These are phyloP conservation scores for Ogataea glucozyma DNA, from an alignment of 805 yeast genomes.

Conservation along the genomic window DNA sequence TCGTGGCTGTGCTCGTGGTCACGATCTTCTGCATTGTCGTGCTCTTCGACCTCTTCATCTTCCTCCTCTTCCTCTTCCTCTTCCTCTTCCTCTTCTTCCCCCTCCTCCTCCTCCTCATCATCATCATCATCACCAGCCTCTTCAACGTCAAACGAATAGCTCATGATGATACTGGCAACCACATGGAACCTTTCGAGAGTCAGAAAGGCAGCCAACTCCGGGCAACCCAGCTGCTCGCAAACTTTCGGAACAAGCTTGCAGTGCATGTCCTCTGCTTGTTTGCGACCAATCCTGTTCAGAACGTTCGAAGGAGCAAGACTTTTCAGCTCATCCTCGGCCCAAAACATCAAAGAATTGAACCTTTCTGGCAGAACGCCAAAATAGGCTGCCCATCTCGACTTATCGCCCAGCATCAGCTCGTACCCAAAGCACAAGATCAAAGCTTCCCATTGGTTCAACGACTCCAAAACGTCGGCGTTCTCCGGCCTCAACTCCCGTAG, in stretches of 20 bases:
- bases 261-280: slow-evolving; percentile 63
- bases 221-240: slow-evolving; percentile 40
- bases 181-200: slow-evolving; percentile 62
- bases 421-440: slow-evolving; percentile 67
- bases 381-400: slow-evolving; percentile 69
- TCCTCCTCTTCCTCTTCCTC: slow-evolving; percentile 31
- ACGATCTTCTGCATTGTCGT: slow-evolving; percentile 15
- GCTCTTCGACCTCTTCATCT: slow-evolving; percentile 25
- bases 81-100: slow-evolving; percentile 28
- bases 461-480: slow-evolving; percentile 38
- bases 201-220: slow-evolving; percentile 35
- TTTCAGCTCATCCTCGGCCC: slow-evolving; percentile 64
- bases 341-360: slow-evolving; percentile 74
- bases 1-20: slow-evolving; percentile 23
- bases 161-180: slow-evolving; percentile 79
- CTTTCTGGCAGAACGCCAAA: slow-evolving; percentile 66
- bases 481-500: slow-evolving; percentile 38
- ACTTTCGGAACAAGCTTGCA: slow-evolving; percentile 42
- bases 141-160: slow-evolving; percentile 88
- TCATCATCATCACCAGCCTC: slow-evolving; percentile 27
- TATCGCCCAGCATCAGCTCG: slow-evolving; percentile 49
- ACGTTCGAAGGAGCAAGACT: slow-evolving; percentile 70
- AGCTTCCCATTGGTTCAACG: slow-evolving; percentile 73
- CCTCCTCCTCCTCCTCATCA: slow-evolving; percentile 40
- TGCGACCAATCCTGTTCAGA: slow-evolving; percentile 67